Percentiles rank a stretch among this genome's conserved stretches.
These are phyloP conservation scores for Annulohypoxylon maeteangense DNA, from an alignment of 495 filamentous ascomycete species.

Conservation along the genomic window DNA sequence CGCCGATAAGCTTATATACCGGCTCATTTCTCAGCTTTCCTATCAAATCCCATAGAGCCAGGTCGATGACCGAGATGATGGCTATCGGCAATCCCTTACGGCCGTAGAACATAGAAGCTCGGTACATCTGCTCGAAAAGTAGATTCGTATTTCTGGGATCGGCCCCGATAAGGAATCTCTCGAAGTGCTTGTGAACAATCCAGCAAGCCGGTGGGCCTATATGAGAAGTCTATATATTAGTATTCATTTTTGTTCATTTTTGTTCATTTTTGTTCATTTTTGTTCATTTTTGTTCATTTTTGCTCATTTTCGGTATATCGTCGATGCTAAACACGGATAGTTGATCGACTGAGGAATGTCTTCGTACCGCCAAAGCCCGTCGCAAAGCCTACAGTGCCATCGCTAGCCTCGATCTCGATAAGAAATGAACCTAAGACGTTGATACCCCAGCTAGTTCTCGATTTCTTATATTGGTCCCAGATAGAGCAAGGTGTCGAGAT, in stretches of 20 bases:
- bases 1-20: slow-evolving; percentile 93
- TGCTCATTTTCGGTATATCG: background rate
- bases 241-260: no score
- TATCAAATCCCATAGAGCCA: slow-evolving; percentile 90
- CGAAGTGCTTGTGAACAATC: slow-evolving; percentile 90
- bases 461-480: slow-evolving; percentile 87
- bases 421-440: slow-evolving; percentile 94
- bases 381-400: slow-evolving; percentile 91
- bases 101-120: slow-evolving; percentile 93
- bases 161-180: slow-evolving; percentile 86
- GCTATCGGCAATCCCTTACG: slow-evolving; percentile 90
- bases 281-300: background rate
- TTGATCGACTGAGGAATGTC: background rate
- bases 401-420: slow-evolving; percentile 87
- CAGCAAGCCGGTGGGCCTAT: slow-evolving; percentile 86
- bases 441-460: slow-evolving; percentile 93
- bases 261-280: no score
- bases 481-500: slow-evolving; percentile 92
- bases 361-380: slow-evolving; percentile 84
- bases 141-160: slow-evolving; percentile 90
- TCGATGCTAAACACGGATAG: background rate
- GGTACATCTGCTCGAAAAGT: slow-evolving; percentile 95
- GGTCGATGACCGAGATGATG: slow-evolving; percentile 91
- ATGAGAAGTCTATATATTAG: background rate
- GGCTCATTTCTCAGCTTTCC: slow-evolving; percentile 92